These are phyloP conservation scores for Mycena alexandri DNA, from an alignment of 768 basidiomycete genomes.

Conservation along the genomic window DNA sequence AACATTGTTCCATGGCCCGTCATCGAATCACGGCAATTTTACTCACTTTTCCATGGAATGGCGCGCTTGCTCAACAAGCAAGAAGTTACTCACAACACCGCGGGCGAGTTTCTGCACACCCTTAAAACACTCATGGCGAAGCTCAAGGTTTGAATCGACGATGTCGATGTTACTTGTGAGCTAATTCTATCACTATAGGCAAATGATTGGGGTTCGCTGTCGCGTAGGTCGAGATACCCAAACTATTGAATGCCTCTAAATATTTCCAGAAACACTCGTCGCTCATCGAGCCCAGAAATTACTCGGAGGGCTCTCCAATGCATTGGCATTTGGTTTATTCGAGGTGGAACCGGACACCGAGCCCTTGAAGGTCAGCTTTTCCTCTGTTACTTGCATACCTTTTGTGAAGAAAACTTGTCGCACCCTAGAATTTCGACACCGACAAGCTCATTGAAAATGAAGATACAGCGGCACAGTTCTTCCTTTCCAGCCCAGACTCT, in stretches of 20 bases:
- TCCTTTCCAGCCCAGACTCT: slow-evolving; percentile 34
- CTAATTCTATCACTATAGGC: slow-evolving; percentile 49
- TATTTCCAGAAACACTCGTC: slow-evolving; percentile 58
- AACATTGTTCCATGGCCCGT: slow-evolving; percentile 77
- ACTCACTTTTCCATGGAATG: slow-evolving; percentile 63
- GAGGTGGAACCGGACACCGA: slow-evolving; percentile 61
- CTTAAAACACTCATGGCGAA: slow-evolving; percentile 79
- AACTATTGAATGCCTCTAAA: not conserved
- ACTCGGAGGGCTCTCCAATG: slow-evolving; percentile 56
- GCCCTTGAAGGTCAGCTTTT: slow-evolving; percentile 60
- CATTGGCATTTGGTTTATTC: slow-evolving; percentile 61
- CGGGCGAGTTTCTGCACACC: slow-evolving; percentile 66
- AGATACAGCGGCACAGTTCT: slow-evolving; percentile 55
- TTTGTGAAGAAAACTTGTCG: not conserved
- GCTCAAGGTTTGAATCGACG: slow-evolving; percentile 58
- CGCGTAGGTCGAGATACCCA: slow-evolving; percentile 60
- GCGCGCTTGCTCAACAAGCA: slow-evolving; percentile 64
- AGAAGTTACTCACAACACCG: slow-evolving; percentile 59
- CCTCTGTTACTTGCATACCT: not conserved
- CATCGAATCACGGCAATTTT: slow-evolving; percentile 73
- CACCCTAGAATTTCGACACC: slow-evolving; percentile 65
- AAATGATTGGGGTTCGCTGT: slow-evolving; percentile 75
- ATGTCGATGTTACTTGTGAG: not conserved
- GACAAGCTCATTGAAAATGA: slow-evolving; percentile 52
- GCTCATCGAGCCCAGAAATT: slow-evolving; percentile 63